phyloP scores from a whole-genome alignment of 2,329 filamentous ascomycete genomes.

The Rhynchosporium graminicola region DNA sequence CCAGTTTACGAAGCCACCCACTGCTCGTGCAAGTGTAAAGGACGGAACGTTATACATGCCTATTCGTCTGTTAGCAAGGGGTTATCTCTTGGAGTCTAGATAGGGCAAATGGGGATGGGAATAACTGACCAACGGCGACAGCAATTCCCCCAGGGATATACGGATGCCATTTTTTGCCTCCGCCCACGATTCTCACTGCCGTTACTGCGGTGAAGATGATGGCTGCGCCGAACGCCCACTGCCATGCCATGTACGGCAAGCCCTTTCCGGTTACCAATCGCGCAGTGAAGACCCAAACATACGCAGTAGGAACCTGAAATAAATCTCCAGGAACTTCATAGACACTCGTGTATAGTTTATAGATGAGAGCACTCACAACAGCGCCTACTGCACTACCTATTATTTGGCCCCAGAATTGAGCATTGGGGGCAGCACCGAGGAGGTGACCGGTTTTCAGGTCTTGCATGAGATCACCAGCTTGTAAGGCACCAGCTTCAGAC shows the following conservation, averaged over 20 bases:
- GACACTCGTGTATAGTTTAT: slow-evolving; percentile 85
- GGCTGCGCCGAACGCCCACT: slow-evolving; percentile 77
- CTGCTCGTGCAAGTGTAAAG: slow-evolving; percentile 85
- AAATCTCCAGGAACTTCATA: slow-evolving; percentile 86
- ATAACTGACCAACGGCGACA: slow-evolving; percentile 78
- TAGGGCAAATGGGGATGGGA: slow-evolving; percentile 8
- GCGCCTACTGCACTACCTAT: slow-evolving; percentile 87
- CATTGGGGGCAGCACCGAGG: slow-evolving; percentile 86
- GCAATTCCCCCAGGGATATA: slow-evolving; percentile 91
- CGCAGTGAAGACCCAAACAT: slow-evolving; percentile 97
- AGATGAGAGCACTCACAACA: slow-evolving; percentile 81
- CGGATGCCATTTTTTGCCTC: slow-evolving; percentile 64
- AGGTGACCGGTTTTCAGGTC: slow-evolving; percentile 96
- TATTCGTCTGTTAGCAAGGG: slow-evolving; percentile 37
- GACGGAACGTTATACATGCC: slow-evolving; percentile 98
- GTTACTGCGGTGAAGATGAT: slow-evolving; percentile 73
- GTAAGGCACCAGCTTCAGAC: slow-evolving; percentile 79
- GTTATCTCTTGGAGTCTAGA: background rate
- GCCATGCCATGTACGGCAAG: slow-evolving; percentile 77
- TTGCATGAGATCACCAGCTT: slow-evolving; percentile 95
- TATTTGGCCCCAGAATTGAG: slow-evolving; percentile 95
- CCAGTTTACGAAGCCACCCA: slow-evolving; percentile 75
- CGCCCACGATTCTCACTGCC: slow-evolving; percentile 60
- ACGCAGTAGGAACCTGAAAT: slow-evolving; percentile 92
- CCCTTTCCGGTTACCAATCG: slow-evolving; percentile 89